phyloP scores from a whole-genome alignment of 2,329 filamentous ascomycete genomes.

The Colletotrichum brevisporum region DNA sequence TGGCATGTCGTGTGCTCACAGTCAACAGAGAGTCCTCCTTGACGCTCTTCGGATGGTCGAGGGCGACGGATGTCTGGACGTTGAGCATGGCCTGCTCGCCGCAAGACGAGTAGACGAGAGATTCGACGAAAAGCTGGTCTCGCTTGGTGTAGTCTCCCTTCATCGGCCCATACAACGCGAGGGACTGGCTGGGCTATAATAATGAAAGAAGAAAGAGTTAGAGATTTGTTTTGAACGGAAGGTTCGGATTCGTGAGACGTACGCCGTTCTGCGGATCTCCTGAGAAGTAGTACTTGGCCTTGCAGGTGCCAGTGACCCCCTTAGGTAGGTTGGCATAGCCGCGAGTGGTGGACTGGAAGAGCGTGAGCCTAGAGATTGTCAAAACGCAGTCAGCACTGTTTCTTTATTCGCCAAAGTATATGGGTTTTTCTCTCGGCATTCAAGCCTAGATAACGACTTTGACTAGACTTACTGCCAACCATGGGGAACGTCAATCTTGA shows the following conservation, averaged over 20 bases:
- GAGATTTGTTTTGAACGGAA: too few relatives aligned
- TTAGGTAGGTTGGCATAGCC: slow-evolving; percentile 63
- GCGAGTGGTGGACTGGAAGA: slow-evolving; percentile 66
- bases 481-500: slow-evolving; percentile 64
- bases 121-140: slow-evolving; percentile 60
- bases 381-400: too few relatives aligned
- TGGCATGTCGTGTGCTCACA: slow-evolving; percentile 42
- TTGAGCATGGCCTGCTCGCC: slow-evolving; percentile 64
- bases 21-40: slow-evolving; percentile 44
- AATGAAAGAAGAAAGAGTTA: slow-evolving; percentile 21
- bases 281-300: slow-evolving; percentile 69
- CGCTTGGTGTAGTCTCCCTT: slow-evolving; percentile 58
- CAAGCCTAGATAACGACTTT: too few relatives aligned
- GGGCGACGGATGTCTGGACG: slow-evolving; percentile 66
- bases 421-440: too few relatives aligned
- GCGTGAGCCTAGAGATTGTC: slow-evolving; percentile 49
- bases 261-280: slow-evolving; percentile 52
- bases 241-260: slow-evolving; percentile 46
- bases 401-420: too few relatives aligned
- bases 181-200: slow-evolving; percentile 53
- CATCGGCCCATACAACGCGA: slow-evolving; percentile 59
- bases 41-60: slow-evolving; percentile 42
- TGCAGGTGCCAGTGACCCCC: slow-evolving; percentile 62
- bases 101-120: slow-evolving; percentile 67
- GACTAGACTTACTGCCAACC: slow-evolving; percentile 59